Evolutionary conservation across 768 basidiomycete species (phyloP).

Genomic region (Tephrocybe rancida): DNA sequence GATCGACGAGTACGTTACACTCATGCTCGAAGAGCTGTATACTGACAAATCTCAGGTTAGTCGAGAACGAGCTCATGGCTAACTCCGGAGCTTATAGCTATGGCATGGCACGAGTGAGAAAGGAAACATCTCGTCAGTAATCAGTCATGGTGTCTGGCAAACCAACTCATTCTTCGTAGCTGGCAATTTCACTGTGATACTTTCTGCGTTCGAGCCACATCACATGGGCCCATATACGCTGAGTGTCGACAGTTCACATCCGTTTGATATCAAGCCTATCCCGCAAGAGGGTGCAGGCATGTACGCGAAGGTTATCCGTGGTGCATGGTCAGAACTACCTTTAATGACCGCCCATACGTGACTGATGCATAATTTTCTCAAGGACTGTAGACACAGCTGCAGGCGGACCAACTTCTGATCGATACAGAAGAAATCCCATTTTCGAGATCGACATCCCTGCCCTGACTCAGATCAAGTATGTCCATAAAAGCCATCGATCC

Average conservation of each 20-base stretch:
- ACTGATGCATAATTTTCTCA: background rate
- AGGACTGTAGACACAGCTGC: conserved; percentile 65
- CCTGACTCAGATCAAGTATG: conserved; percentile 58
- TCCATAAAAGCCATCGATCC: background rate
- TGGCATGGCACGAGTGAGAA: conserved; percentile 62
- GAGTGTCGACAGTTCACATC: conserved; percentile 59
- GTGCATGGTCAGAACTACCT: conserved; percentile 60
- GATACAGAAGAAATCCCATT: conserved; percentile 69
- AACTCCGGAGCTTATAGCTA: conserved; percentile 85
- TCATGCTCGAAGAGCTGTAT: background rate
- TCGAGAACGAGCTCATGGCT: conserved; percentile 67
- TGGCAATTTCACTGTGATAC: conserved; percentile 82
- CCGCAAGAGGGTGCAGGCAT: conserved; percentile 91
- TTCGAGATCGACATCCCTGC: conserved; percentile 62
- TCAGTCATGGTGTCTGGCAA: background rate
- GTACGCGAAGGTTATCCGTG: conserved; percentile 71
- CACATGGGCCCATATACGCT: conserved; percentile 70
- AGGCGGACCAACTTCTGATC: conserved; percentile 67
- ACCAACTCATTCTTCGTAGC: conserved; percentile 36
- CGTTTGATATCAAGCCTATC: conserved; percentile 65
- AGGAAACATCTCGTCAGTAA: conserved; percentile 55
- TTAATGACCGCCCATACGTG: background rate
- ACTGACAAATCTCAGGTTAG: conserved; percentile 38
- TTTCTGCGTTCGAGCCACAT: conserved; percentile 81
- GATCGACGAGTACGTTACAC: conserved; percentile 65